phyloP scores from a whole-genome alignment of 2,329 filamentous ascomycete species.

The Paraconiothyrium sp. region DNA sequence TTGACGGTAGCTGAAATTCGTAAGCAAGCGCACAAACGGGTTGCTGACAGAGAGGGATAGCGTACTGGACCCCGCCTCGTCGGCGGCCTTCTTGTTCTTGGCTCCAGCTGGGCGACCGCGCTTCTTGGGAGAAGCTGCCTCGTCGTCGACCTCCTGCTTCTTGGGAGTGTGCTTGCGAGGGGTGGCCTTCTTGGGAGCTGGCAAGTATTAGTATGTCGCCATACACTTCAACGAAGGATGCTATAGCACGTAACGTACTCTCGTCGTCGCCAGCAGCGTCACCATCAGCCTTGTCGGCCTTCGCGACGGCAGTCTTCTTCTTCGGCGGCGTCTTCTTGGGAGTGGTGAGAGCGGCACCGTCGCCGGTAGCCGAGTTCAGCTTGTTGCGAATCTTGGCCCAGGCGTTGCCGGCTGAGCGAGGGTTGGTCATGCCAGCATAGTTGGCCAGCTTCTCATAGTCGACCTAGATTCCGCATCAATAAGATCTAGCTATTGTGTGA shows the following conservation, averaged over 20 bases:
- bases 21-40: slow-evolving; percentile 14
- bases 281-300: slow-evolving; percentile 27
- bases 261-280: slow-evolving; percentile 24
- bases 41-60: background rate
- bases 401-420: slow-evolving; percentile 49
- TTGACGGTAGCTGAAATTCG: slow-evolving; percentile 20
- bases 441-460: slow-evolving; percentile 49
- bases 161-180: slow-evolving; percentile 45
- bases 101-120: slow-evolving; percentile 27
- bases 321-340: slow-evolving; percentile 33
- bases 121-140: slow-evolving; percentile 43
- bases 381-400: slow-evolving; percentile 49
- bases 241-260: slow-evolving; percentile 6
- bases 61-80: slow-evolving; percentile 32
- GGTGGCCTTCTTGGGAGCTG: slow-evolving; percentile 37
- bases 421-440: slow-evolving; percentile 49
- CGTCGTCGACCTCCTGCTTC: slow-evolving; percentile 45
- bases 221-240: background rate
- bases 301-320: slow-evolving; percentile 34
- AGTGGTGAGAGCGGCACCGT: slow-evolving; percentile 7
- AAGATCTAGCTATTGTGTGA: background rate
- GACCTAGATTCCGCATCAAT: slow-evolving; percentile 34
- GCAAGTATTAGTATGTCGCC: slow-evolving; percentile 1
- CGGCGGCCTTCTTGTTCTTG: slow-evolving; percentile 33
- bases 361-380: slow-evolving; percentile 30